A percentile compares a stretch with the other conserved stretches of the same genome.
These are phyloP conservation scores for Carex cristatella DNA, from an alignment of 176 grass and related monocot genomes.

Conservation along the genomic window DNA sequence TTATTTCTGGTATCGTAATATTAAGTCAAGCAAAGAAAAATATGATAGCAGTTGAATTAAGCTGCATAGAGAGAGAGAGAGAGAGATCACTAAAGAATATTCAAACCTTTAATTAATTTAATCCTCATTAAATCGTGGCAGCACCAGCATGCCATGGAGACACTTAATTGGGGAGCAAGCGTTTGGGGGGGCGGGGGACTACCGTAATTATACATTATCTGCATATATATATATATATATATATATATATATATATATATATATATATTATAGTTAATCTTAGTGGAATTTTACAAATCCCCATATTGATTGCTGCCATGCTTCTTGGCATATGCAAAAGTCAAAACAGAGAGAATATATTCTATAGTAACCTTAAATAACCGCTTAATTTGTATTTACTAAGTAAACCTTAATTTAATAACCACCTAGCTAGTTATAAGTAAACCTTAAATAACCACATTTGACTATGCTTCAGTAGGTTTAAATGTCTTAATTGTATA, in stretches of 20 bases:
- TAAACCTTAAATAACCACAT: not conserved
- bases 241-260: not conserved
- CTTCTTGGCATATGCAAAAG: not conserved
- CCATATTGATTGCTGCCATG: not conserved
- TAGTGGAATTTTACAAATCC: not conserved
- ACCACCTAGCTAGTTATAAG: not conserved
- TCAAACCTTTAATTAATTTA: not conserved
- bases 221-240: not conserved
- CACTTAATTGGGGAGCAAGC: not conserved
- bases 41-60: not conserved
- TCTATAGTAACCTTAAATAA: not conserved
- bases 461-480: not conserved
- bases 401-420: too few relatives aligned
- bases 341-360: constrained; percentile 10
- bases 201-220: not conserved
- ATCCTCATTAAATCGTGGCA: not conserved
- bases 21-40: not conserved
- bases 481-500: too few relatives aligned
- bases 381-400: too few relatives aligned
- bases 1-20: not conserved
- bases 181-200: not conserved
- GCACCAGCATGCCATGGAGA: not conserved
- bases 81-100: not conserved
- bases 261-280: not conserved
- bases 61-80: not conserved